Evolutionary conservation across 2,329 filamentous ascomycete species (phyloP).

Genomic region (Pseudopyricularia cyperi): DNA sequence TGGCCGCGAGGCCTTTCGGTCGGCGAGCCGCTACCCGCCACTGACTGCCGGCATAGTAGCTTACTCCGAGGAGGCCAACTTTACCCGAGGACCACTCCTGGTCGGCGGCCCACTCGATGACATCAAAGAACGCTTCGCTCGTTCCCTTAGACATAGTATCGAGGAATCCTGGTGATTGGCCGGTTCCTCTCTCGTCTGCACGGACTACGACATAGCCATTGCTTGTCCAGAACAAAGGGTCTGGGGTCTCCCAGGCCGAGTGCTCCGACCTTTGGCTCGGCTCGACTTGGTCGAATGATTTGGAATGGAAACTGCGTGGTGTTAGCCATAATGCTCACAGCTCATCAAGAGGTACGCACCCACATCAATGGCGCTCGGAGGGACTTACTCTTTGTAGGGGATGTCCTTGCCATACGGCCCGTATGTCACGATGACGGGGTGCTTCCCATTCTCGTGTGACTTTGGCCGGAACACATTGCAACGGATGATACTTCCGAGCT

Average conservation of each 20-base stretch:
- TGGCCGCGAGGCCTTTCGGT: slow-evolving; percentile 31
- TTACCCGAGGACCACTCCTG: slow-evolving; percentile 35
- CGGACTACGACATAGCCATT: slow-evolving; percentile 42
- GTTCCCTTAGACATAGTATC: slow-evolving; percentile 36
- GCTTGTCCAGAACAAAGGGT: slow-evolving; percentile 41
- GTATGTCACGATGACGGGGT: too few species aligned
- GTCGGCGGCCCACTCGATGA: slow-evolving; percentile 34
- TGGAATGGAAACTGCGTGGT: slow-evolving; percentile 25
- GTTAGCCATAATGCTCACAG: too few species aligned
- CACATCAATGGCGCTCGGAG: too few species aligned
- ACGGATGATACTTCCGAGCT: too few species aligned
- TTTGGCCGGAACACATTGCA: too few species aligned
- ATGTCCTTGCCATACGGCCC: too few species aligned
- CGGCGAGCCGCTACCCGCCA: slow-evolving; percentile 34
- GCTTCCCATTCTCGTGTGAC: too few species aligned
- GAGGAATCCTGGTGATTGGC: slow-evolving; percentile 31
- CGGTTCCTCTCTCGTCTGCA: slow-evolving; percentile 34
- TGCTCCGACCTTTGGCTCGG: slow-evolving; percentile 37
- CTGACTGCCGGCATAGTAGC: slow-evolving; percentile 31
- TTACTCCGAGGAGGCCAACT: slow-evolving; percentile 32
- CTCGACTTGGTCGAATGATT: slow-evolving; percentile 35
- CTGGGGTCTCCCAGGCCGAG: slow-evolving; percentile 47
- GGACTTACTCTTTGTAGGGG: too few species aligned
- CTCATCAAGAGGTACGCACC: too few species aligned
- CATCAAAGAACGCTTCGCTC: slow-evolving; percentile 32